Evolutionary conservation across 352 stramenopile species (phyloP), one percentile per base, ranked within the genome.

Genomic region (Globisporangium viniferum): DNA sequence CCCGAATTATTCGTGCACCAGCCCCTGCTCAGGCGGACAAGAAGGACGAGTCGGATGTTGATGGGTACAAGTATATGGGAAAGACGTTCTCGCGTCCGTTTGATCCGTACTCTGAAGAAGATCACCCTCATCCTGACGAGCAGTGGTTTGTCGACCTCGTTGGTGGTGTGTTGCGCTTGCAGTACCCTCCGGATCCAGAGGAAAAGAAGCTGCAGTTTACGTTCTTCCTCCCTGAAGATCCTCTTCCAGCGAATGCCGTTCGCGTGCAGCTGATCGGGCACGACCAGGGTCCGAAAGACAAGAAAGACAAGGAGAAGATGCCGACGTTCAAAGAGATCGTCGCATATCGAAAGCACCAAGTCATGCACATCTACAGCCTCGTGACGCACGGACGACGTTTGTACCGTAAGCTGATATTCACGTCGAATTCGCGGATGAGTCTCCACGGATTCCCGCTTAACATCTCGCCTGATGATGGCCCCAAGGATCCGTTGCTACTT

Each of bases 311-410:
- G 20, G 84, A 95, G 35, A 90, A 89, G 54, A 80, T 94, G 39
- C 68, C 78, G 27, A 99, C 96, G 0, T 93, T 99, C 57, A 99
- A 99, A 70, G 97, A 99, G 79, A 91, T 99, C 51, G 80, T 99
- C 18, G 94, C 98, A 5, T 98, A 97, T 64, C 85, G 97, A 54
- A 66, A 76, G 18, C 80, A 91, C 68, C 73, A 98, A 51, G 86
- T 98, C 24, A 90, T 99, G 44, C 96, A 99, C 51, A 88, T 99
- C 22, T 99, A 97, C 77, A 95, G 98, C 59, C 85, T 99, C 22
- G 89, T 99, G 15, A 98, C 98, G 58, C 93, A 99, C 73, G 98
- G 97, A 6, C 87, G 98, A 27, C 85, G 97, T 14, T 94, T 99
- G 70, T 98, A 99, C 73, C 85, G 97, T 5, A 98, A 98, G 49